phyloP scores from a whole-genome alignment of 139 green algal species.

The Closterium sp. region DNA sequence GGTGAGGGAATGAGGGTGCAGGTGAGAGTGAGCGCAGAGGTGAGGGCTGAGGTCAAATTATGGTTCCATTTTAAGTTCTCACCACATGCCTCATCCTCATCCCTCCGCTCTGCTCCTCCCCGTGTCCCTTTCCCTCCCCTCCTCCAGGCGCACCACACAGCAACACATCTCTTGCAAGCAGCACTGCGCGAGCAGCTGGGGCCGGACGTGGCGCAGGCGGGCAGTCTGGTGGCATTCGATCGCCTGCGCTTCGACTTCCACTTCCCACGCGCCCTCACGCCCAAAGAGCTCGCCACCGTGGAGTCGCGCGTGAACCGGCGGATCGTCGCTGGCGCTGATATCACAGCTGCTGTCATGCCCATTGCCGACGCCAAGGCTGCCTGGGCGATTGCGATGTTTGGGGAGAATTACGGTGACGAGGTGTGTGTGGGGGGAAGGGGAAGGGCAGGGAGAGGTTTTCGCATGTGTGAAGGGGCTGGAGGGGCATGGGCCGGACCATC shows the following conservation, averaged over 20 bases:
- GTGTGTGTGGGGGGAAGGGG: slow-evolving; percentile 59
- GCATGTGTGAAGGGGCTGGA: too few species aligned
- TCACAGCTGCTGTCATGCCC: slow-evolving; percentile 62
- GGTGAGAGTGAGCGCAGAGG: not conserved
- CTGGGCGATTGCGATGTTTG: slow-evolving; percentile 89
- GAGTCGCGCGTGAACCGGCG: slow-evolving; percentile 81
- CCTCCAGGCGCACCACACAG: slow-evolving; percentile 75
- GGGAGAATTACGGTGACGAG: slow-evolving; percentile 88
- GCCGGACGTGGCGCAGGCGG: slow-evolving; percentile 77
- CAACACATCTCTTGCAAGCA: slow-evolving; percentile 84
- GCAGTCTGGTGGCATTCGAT: slow-evolving; percentile 72
- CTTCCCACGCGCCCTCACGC: slow-evolving; percentile 38
- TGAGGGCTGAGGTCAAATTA: not conserved
- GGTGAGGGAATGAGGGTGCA: too few species aligned
- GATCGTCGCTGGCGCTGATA: slow-evolving; percentile 57
- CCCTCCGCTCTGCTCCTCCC: not conserved
- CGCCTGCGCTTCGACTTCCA: slow-evolving; percentile 75
- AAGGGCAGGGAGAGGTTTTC: not conserved
- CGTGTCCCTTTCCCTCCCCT: not conserved
- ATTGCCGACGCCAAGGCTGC: slow-evolving; percentile 76
- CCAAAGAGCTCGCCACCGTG: slow-evolving; percentile 65
- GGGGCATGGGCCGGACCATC: too few species aligned
- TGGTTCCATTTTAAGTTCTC: too few species aligned
- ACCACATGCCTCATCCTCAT: too few species aligned
- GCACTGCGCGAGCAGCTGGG: slow-evolving; percentile 76